Percentiles rank a stretch among this genome's conserved stretches.
Evolutionary conservation across 345 rosid genomes (phyloP).

Genomic region (Bruguiera parviflora): DNA sequence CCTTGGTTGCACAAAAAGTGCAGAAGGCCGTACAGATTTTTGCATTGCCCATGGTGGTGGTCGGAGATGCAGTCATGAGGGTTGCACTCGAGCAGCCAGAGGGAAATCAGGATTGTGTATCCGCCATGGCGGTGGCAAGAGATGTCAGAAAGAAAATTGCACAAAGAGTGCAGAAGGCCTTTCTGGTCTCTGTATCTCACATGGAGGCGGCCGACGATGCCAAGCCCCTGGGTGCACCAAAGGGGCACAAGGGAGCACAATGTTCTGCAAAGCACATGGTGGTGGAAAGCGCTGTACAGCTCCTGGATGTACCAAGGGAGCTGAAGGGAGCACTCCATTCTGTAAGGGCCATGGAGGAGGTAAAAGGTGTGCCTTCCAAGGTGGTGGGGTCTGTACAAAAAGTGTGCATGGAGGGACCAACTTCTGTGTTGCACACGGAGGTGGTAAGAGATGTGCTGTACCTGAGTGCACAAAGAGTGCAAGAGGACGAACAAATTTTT

Average conservation of each 20-base stretch:
- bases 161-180: conserved; percentile 95
- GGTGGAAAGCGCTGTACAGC: conserved; percentile 93
- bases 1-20: conserved; percentile 98
- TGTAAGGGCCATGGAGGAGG: conserved; percentile 99
- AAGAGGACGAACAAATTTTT: conserved; percentile 86
- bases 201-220: conserved; percentile 95
- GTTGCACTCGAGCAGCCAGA: conserved; percentile 89
- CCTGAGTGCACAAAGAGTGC: conserved; percentile 94
- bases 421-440: conserved; percentile 97
- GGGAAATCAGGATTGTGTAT: conserved; percentile 95
- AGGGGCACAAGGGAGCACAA: conserved; percentile 98
- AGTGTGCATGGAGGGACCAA: conserved; percentile 99
- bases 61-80: conserved; percentile 73
- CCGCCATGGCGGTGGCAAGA: conserved; percentile 96
- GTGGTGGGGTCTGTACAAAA: conserved; percentile 75
- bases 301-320: conserved; percentile 82
- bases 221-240: conserved; percentile 74
- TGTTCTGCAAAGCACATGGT: conserved; percentile 98
- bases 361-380: conserved; percentile 84
- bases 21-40: conserved; percentile 93
- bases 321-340: conserved; percentile 95
- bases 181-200: conserved; percentile 93
- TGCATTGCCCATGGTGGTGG: conserved; percentile 99
- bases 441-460: conserved; percentile 91
- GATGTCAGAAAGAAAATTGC: conserved; percentile 88